Evolutionary conservation across 1,284 basidiomycete species (phyloP).

Genomic region (Microbotryomycetes sp.): DNA sequence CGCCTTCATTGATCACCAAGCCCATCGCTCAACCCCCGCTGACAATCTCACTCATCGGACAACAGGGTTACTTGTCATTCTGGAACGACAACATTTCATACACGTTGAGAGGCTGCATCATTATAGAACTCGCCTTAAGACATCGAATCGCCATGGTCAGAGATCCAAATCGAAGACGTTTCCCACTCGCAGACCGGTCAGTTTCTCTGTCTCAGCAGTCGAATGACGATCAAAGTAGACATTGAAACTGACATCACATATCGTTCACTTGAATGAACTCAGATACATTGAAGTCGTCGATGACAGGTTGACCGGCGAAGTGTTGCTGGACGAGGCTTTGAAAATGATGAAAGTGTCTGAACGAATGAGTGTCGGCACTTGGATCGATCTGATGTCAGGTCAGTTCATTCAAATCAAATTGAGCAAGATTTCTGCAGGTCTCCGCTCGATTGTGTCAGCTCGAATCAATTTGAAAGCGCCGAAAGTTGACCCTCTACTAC

Average conservation of each 20-base stretch:
- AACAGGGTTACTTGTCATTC: conserved; percentile 82
- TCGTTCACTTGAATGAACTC: neutral
- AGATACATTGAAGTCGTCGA: conserved; percentile 78
- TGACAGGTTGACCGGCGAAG: conserved; percentile 85
- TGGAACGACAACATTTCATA: conserved; percentile 99
- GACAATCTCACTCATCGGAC: too few relatives aligned
- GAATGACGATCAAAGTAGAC: neutral
- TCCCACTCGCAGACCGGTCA: conserved; percentile 66
- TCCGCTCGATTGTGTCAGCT: conserved; percentile 6
- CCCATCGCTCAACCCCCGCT: too few relatives aligned
- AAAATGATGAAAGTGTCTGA: conserved; percentile 80
- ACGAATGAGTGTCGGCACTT: conserved; percentile 79
- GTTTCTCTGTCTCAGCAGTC: neutral
- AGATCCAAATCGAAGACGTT: conserved; percentile 70
- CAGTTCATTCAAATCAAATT: conserved; percentile 38
- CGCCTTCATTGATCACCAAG: too few relatives aligned
- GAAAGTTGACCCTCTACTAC: too few relatives aligned
- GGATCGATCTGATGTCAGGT: conserved; percentile 92
- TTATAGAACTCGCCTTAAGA: conserved; percentile 85
- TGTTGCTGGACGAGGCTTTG: conserved; percentile 88
- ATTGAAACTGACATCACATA: neutral
- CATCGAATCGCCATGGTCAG: conserved; percentile 79
- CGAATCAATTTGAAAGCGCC: neutral
- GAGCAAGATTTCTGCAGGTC: conserved; percentile 4
- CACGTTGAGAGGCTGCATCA: conserved; percentile 85